Conservation (phyloP, 192 early-diverging fungal genomes). For the Backusella tarrabulga region DNA sequence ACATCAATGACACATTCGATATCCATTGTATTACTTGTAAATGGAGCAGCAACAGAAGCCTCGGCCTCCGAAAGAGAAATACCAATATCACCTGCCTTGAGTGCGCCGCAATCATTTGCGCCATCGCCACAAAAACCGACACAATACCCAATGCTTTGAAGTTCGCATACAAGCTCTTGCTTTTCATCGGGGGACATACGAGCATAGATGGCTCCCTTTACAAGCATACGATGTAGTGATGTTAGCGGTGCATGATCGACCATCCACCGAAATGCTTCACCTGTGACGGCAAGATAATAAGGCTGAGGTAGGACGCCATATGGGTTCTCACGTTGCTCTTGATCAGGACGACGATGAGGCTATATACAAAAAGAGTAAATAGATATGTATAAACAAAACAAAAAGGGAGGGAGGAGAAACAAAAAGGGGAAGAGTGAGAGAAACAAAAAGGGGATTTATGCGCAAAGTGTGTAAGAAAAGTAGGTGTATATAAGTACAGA, state of each 20-base stretch:
- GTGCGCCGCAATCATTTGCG: conserved; percentile 97
- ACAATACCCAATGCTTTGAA: conserved; percentile 90
- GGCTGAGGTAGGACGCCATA: not conserved
- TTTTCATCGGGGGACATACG: conserved; percentile 99
- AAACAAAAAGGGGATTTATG: not conserved
- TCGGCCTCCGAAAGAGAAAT: conserved; percentile 97
- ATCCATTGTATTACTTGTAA: conserved; percentile 88
- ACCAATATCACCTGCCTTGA: conserved; percentile 95
- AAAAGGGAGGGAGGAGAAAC: not conserved
- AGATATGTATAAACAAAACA: not conserved
- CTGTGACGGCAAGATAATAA: conserved; percentile 90
- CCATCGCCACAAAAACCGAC: conserved; percentile 99
- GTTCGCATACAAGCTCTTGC: conserved; percentile 84
- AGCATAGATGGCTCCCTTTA: conserved; percentile 91
- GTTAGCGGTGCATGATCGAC: conserved; percentile 71
- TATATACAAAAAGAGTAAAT: conserved; percentile 4
- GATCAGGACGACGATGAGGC: not conserved
- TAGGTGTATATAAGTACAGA: too few species aligned
- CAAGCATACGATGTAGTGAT: conserved; percentile 74
- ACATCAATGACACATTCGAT: conserved; percentile 92
- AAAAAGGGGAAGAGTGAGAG: not conserved
- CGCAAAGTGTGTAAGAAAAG: not conserved
- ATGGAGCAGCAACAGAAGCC: conserved; percentile 96
- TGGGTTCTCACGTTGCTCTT: not conserved
- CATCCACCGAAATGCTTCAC: conserved; percentile 96